Percentiles rank a stretch among this genome's conserved stretches.
Evolutionary conservation across 2,329 filamentous ascomycete species (phyloP).

Genomic region (Monosporascus sp.): DNA sequence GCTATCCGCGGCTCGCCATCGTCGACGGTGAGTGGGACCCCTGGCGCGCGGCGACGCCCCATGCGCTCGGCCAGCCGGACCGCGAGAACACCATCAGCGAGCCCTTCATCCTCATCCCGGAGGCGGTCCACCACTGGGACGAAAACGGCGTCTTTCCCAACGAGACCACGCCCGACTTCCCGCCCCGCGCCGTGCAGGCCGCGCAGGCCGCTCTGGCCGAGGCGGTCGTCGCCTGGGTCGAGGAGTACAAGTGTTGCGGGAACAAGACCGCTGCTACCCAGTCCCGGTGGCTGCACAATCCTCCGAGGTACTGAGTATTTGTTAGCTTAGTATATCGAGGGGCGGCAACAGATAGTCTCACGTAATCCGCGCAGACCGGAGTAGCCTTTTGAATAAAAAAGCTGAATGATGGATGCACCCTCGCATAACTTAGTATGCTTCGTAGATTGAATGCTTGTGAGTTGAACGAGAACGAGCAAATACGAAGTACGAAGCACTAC

Average conservation of each 20-base stretch:
- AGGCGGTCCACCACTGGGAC: slow-evolving; percentile 77
- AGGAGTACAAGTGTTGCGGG: slow-evolving; percentile 37
- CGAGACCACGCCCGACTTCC: slow-evolving; percentile 52
- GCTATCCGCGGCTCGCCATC: slow-evolving; percentile 69
- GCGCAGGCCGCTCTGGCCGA: slow-evolving; percentile 53
- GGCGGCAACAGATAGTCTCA: too few relatives aligned
- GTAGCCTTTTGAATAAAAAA: too few relatives aligned
- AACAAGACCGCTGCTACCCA: not conserved
- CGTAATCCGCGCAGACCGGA: too few relatives aligned
- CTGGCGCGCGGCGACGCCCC: slow-evolving; percentile 70
- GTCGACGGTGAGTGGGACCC: slow-evolving; percentile 76
- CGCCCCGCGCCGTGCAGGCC: slow-evolving; percentile 53
- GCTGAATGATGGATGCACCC: too few relatives aligned
- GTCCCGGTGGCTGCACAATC: too few relatives aligned
- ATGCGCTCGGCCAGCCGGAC: slow-evolving; percentile 54
- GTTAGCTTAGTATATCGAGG: too few relatives aligned
- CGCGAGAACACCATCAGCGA: slow-evolving; percentile 57
- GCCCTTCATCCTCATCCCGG: slow-evolving; percentile 66
- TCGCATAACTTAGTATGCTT: too few relatives aligned
- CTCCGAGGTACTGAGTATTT: too few relatives aligned
- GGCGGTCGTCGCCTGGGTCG: slow-evolving; percentile 64
- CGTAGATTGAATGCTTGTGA: too few relatives aligned
- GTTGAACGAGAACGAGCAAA: too few relatives aligned
- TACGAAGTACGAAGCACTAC: too few relatives aligned
- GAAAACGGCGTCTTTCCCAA: slow-evolving; percentile 63